phyloP scores from a whole-genome alignment of 2,329 filamentous ascomycete genomes.

The Colletotrichum echinochloae region DNA sequence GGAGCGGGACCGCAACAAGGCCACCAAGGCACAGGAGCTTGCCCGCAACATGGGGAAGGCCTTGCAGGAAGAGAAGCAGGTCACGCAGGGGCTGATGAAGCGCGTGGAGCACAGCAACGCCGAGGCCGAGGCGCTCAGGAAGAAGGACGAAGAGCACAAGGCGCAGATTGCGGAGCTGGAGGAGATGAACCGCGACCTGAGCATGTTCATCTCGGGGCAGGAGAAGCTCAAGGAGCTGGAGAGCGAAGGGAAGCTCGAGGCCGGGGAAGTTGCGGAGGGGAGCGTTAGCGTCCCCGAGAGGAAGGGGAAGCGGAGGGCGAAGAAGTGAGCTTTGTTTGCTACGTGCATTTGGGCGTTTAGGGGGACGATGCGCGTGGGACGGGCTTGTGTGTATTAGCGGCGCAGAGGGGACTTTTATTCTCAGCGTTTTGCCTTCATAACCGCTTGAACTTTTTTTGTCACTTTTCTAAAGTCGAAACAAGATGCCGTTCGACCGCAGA shows the following conservation, averaged over 20 bases:
- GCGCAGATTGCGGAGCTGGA: constrained; percentile 78
- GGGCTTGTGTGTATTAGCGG: not conserved
- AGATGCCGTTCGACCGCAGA: not conserved
- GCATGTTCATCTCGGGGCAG: constrained; percentile 87
- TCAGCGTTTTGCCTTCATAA: not conserved
- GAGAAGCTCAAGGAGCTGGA: constrained; percentile 82
- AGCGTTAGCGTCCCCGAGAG: constrained; percentile 74
- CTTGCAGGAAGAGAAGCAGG: constrained; percentile 86
- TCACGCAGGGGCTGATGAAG: constrained; percentile 83
- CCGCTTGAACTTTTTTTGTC: no score
- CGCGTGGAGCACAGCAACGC: constrained; percentile 81
- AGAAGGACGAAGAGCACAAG: constrained; percentile 68
- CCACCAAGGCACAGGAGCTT: constrained; percentile 78
- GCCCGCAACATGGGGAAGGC: constrained; percentile 81
- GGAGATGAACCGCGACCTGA: constrained; percentile 88
- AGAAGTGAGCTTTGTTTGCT: constrained; percentile 47
- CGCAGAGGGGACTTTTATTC: no score
- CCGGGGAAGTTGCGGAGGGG: constrained; percentile 81
- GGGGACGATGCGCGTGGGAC: not conserved
- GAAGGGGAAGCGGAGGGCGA: constrained; percentile 67
- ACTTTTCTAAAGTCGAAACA: not conserved
- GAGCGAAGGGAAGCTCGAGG: constrained; percentile 67
- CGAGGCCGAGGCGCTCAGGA: constrained; percentile 68
- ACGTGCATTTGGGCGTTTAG: not conserved
- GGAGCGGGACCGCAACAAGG: constrained; percentile 74